Evolutionary conservation across 345 rosid species (phyloP).

Genomic region (Schrenkiella parvula): DNA sequence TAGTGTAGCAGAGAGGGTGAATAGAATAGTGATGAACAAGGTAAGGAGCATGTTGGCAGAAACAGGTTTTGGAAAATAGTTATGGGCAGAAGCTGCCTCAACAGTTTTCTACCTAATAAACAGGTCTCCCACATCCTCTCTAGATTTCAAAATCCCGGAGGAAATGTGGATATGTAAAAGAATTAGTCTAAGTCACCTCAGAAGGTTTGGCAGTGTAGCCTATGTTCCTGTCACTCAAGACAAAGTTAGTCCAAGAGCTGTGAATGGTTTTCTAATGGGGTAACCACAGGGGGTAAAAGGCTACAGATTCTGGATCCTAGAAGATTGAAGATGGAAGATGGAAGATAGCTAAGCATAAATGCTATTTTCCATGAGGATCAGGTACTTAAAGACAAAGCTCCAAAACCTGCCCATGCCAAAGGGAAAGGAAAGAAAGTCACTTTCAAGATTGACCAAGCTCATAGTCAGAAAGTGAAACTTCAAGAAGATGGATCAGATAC

Average conservation of each 20-base stretch:
- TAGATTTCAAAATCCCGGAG: not conserved
- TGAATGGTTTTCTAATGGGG: not conserved
- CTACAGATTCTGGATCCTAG: not conserved
- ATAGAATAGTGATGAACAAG: not conserved
- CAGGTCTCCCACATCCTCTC: not conserved
- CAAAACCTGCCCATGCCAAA: too few relatives aligned
- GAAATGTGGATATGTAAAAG: not conserved
- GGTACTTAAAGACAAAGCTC: not conserved
- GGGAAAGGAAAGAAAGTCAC: not conserved
- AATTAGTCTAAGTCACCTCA: not conserved
- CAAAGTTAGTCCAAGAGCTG: not conserved
- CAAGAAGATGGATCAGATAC: too few relatives aligned
- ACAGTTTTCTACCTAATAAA: not conserved
- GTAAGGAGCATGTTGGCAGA: not conserved
- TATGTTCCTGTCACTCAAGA: not conserved
- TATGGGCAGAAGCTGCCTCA: not conserved
- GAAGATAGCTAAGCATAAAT: not conserved
- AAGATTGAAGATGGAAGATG: not conserved
- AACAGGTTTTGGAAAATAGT: not conserved
- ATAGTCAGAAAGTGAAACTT: not conserved
- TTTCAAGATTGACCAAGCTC: too few relatives aligned
- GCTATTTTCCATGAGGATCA: not conserved
- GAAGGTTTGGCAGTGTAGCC: not conserved
- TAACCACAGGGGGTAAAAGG: not conserved
- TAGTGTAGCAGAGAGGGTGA: not conserved